Evolutionary conservation across 2,329 filamentous ascomycete species (phyloP).

Genomic region (Colletotrichum salicis): DNA sequence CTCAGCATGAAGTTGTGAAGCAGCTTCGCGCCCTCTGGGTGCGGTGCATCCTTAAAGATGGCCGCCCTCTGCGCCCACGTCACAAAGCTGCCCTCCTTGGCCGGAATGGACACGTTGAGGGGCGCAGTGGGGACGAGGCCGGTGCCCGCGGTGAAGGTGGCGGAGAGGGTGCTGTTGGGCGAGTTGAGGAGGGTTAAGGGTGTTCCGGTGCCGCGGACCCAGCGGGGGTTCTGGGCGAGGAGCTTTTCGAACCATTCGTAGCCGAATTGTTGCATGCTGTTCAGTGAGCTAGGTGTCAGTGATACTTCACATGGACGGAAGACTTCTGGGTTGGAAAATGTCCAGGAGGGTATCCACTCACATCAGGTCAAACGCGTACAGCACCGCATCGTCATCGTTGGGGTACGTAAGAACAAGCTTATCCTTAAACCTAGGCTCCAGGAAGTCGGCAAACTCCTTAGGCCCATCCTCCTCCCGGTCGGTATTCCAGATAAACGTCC

Average conservation of each 20-base stretch:
- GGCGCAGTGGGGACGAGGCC: conserved; percentile 35
- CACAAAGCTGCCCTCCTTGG: conserved; percentile 53
- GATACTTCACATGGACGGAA: neutral
- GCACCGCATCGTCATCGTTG: conserved; percentile 67
- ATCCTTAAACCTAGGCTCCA: conserved; percentile 61
- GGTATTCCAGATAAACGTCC: conserved; percentile 49
- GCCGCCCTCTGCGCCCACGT: conserved; percentile 60
- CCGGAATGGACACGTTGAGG: conserved; percentile 45
- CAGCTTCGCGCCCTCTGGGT: conserved; percentile 62
- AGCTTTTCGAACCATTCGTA: conserved; percentile 58
- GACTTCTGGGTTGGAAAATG: no score
- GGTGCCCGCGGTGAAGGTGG: conserved; percentile 45
- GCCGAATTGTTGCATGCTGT: conserved; percentile 54
- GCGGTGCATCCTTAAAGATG: conserved; percentile 59
- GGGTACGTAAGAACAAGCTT: conserved; percentile 66
- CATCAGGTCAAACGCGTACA: conserved; percentile 62
- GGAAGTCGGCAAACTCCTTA: conserved; percentile 54
- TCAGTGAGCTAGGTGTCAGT: neutral
- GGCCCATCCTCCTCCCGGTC: conserved; percentile 47
- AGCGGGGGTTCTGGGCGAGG: conserved; percentile 59
- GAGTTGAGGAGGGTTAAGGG: conserved; percentile 48
- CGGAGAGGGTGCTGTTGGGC: conserved; percentile 43
- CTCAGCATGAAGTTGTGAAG: conserved; percentile 59
- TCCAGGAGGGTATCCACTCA: conserved; percentile 39
- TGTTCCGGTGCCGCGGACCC: conserved; percentile 63